phyloP scores from a whole-genome alignment of 1,139 yeast species.

The Scheffersomyces lignicola region DNA sequence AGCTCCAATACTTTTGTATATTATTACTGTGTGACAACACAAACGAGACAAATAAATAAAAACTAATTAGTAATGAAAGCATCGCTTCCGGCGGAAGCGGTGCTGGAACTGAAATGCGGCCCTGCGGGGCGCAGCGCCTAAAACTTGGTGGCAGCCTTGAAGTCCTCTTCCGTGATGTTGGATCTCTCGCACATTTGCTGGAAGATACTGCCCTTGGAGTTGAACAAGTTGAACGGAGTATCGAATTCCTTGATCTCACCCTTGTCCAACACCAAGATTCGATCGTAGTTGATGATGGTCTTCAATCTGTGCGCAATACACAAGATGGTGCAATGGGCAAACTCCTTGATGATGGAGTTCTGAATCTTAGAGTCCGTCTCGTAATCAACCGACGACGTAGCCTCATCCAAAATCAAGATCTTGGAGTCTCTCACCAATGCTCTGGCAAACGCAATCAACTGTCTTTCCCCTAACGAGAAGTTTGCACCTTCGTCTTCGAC shows the following conservation, averaged over 20 bases:
- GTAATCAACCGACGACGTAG: constrained; percentile 44
- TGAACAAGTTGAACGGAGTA: constrained; percentile 39
- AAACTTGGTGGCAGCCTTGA: constrained; percentile 11
- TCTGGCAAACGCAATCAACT: constrained; percentile 42
- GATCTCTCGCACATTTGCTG: constrained; percentile 63
- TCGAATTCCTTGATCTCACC: constrained; percentile 65
- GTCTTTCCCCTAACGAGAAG: constrained; percentile 43
- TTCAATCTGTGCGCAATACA: constrained; percentile 45
- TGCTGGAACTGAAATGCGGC: too few species aligned
- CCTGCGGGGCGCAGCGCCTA: too few species aligned
- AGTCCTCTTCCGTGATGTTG: constrained; percentile 37
- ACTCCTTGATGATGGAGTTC: constrained; percentile 33
- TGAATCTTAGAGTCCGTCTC: constrained; percentile 46
- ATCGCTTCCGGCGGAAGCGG: too few species aligned
- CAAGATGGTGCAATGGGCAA: constrained; percentile 37
- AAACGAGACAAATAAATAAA: too few species aligned
- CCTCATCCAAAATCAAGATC: constrained; percentile 42
- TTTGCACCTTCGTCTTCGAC: constrained; percentile 44
- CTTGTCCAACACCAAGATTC: constrained; percentile 39
- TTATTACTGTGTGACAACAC: too few species aligned
- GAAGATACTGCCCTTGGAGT: constrained; percentile 25
- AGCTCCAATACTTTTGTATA: too few species aligned
- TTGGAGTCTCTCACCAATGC: constrained; percentile 40
- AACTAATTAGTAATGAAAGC: too few species aligned
- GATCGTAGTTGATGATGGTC: constrained; percentile 38